A percentile compares a stretch with the other conserved stretches of the same genome.
phyloP scores from a whole-genome alignment of 2,329 filamentous ascomycete genomes.

The Apiospora rasikravindrae region DNA sequence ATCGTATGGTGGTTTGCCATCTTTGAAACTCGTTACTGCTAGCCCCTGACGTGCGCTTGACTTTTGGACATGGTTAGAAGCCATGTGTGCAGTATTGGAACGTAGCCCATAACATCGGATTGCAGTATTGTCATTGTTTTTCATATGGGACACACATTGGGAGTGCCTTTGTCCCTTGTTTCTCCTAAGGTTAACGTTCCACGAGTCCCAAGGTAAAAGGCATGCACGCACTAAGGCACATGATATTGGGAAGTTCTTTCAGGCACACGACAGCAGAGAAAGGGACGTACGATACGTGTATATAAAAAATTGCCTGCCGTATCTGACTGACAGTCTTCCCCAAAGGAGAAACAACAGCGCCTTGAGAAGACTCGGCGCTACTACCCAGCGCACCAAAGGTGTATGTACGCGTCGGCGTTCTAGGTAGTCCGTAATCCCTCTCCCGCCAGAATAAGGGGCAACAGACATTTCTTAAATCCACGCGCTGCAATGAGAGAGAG shows the following conservation, averaged over 20 bases:
- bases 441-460: conserved; percentile 2
- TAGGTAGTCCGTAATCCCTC: background rate
- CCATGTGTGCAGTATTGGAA: background rate
- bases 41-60: background rate
- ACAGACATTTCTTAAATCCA: background rate
- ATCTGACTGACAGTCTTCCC: background rate
- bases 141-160: background rate
- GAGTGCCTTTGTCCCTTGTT: background rate
- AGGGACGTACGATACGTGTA: background rate
- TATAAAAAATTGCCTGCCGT: background rate
- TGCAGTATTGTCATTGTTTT: background rate
- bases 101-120: background rate
- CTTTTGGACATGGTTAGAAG: conserved; percentile 8
- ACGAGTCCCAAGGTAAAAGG: background rate
- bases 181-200: background rate
- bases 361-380: background rate
- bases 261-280: background rate
- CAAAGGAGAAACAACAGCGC: no score
- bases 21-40: conserved; percentile 3
- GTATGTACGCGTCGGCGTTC: background rate
- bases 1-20: conserved; percentile 9
- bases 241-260: background rate
- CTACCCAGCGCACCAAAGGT: background rate
- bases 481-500: background rate
- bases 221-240: background rate